Base-by-base conservation (phyloP, 129 eudicot genomes). In the Pulicaria dysenterica region DNA sequence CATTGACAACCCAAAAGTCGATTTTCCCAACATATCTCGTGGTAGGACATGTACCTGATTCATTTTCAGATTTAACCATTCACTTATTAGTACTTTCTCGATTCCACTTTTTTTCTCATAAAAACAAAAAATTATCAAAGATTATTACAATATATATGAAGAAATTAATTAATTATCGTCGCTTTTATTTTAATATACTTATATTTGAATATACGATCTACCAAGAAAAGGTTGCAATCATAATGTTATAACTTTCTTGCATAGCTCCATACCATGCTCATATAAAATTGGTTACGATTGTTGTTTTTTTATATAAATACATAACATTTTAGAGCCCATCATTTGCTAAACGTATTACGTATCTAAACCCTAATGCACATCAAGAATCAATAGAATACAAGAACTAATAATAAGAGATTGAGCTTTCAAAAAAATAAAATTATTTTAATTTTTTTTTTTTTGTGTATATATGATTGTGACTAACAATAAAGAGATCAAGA, bases 1-100 rank as follows among this genome's bases (percentile, higher is more conserved):
- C 97, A 94, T 94, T 73, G 97, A 94, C 82, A 94, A 61, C 82
- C 91, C 98, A 54, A 94, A 94, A 84, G 98, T 94, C 34, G 98
- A 94, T 82, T 62, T 82, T 36, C 98, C 98, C 58, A 94, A 72
- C 96, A 94, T 90, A 80, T 90, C 98, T 82, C 95, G 82, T 70
- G 98, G 98, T 69, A 94, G 85, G 74, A 94, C 84, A 81, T 94
- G 98, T 16, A 94, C 96, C 98, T 92, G 78, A 76, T 68, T 24
- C 31, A 24, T 24, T 24, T 54, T 49, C 2, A 15, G 49, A 50
- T 61, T 59, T 62, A 51, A 77, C 50, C 71, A 61, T 59, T 44
- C 81, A 70, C 48, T 43, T 59, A 31, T 77, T n/a, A 77, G 70
- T 2, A 24, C 31, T 24, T 24, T 24, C 59, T 74, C 37, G 42